Base-by-base conservation (phyloP, 805 yeast species). In the Candida palmyrensis region DNA sequence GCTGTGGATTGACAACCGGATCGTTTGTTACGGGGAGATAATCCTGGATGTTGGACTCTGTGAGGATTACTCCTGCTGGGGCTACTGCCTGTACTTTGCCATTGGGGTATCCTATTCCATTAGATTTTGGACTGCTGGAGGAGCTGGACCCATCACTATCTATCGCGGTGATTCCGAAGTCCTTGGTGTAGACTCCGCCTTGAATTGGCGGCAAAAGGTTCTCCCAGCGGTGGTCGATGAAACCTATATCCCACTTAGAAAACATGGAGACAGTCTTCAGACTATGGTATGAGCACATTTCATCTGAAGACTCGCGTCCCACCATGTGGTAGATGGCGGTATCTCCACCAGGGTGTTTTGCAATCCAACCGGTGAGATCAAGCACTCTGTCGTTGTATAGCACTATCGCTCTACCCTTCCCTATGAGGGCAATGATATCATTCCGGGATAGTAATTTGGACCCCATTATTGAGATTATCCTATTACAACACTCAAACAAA, bases 261-360 rank as follows among this genome's bases (percentile, higher is more conserved):
- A 84, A 81, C 0, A 57, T 55, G 3, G 39, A 30, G 6, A 71
- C 59, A 0, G 92, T 73, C 31, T 75, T 82, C 9, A 68, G 75
- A 27, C 73, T 54, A 51, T 87, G 96, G 48, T 85, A 87, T 6
- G 89, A 88, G 33, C 78, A 73, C 84, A 87, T 86, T 53, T 88
- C 96, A 52, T 86, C 95, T 0, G 92, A 80, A 14, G 95, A 95
- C 57, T 87, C 95, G 36, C 90, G 62, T 2, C 96, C 96, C 3
- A 87, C 74, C 81, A 87, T 69, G 56, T 88, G 96, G 45, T 66
- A 66, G 5, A 88, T 79, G 2, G 94, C 89, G 48, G 77, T 82
- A 38, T 81, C 89, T 4, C 96, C 96, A 11, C 96, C 96, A 0
- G 96, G 96, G 55, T 87, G 96, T 32, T 47, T 65, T 17, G 64